Percentiles rank a stretch among this genome's conserved stretches.
Evolutionary conservation across 1,284 basidiomycete genomes (phyloP).

Genomic region (Cystobasidiaceae sp.): DNA sequence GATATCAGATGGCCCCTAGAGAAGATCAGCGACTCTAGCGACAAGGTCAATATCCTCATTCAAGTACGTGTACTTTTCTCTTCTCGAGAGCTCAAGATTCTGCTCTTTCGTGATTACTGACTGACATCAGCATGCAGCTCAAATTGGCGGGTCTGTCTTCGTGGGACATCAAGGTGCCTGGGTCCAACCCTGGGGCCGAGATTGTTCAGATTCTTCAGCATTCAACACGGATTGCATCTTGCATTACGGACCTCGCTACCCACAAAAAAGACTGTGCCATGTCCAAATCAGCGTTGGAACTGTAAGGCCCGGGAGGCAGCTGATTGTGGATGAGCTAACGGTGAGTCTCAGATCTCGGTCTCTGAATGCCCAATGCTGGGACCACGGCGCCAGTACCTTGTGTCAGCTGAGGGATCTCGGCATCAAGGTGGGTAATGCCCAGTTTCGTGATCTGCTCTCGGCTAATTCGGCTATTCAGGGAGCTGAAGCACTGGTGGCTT

Average conservation of each 20-base stretch:
- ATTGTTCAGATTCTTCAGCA: slow-evolving; percentile 30
- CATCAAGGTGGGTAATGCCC: slow-evolving; percentile 37
- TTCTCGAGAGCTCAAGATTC: slow-evolving; percentile 29
- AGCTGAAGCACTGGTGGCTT: neutral
- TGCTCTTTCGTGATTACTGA: too few relatives aligned
- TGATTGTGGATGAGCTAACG: neutral
- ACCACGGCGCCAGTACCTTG: slow-evolving; percentile 42
- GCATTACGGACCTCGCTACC: slow-evolving; percentile 38
- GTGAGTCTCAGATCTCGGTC: slow-evolving; percentile 39
- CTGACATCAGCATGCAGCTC: slow-evolving; percentile 35
- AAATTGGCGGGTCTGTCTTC: slow-evolving; percentile 32
- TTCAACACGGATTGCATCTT: slow-evolving; percentile 34
- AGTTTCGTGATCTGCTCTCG: neutral
- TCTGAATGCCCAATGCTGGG: slow-evolving; percentile 45
- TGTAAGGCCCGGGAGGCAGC: slow-evolving; percentile 28
- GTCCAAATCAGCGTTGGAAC: slow-evolving; percentile 34
- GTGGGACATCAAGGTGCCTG: slow-evolving; percentile 35
- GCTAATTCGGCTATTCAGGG: too few relatives aligned
- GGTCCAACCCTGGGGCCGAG: slow-evolving; percentile 34
- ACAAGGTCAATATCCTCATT: slow-evolving; percentile 33
- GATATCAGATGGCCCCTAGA: slow-evolving; percentile 34
- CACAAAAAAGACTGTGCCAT: slow-evolving; percentile 33
- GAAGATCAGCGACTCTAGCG: slow-evolving; percentile 33
- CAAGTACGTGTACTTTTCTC: neutral
- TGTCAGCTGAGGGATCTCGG: slow-evolving; percentile 46